Base-by-base conservation (phyloP, 306 rosid genomes). In the Nissolia schottii region DNA sequence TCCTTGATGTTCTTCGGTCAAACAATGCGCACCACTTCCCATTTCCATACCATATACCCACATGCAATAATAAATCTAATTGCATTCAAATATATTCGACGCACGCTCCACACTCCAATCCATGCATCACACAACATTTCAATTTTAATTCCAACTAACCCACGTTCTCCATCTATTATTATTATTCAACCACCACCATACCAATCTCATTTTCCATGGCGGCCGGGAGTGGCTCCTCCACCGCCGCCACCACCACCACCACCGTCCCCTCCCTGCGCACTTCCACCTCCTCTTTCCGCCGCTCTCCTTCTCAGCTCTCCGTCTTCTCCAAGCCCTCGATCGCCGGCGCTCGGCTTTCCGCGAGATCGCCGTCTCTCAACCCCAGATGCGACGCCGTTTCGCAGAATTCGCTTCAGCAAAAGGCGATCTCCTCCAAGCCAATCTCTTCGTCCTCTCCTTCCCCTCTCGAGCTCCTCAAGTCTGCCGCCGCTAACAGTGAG, bases 401-500 rank as follows among this genome's bases (percentile, higher is more conserved):
- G 15, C 51, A 66, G 2, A 58, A 37, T 25, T 28, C 72, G 6
- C 10, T 40, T 15, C 73, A 66, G 0, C 50, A 23, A 67, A 50
- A 59, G 25, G 66, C 3, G 22, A 22, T 60, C 72, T 54, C 6
- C 61, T 22, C 70, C 5, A 79, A 67, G 20, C 54, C 22, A 6
- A 45, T n/a, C n/a, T 43, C 50, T 34, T 34, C 63, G 15, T 60
- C 64, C 5, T 28, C 14, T 10, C 43, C 80, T 45, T 80, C 80
- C 0, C 74, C 80, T 63, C 84, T 80, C 48, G 70, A 80, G 28
- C 6, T 75, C 5, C 80, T 80, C 64, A 80, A 80, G 64, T 9
- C 74, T 45, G 69, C 77, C 60, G 76, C 80, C 1, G 34, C 69
- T n/a, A 71, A 80, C 58, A 75, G 80, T 80, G 48, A 69, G 73